These are phyloP conservation scores for Quillaja saponaria DNA, from an alignment of 306 rosid species.

Conservation along the genomic window DNA sequence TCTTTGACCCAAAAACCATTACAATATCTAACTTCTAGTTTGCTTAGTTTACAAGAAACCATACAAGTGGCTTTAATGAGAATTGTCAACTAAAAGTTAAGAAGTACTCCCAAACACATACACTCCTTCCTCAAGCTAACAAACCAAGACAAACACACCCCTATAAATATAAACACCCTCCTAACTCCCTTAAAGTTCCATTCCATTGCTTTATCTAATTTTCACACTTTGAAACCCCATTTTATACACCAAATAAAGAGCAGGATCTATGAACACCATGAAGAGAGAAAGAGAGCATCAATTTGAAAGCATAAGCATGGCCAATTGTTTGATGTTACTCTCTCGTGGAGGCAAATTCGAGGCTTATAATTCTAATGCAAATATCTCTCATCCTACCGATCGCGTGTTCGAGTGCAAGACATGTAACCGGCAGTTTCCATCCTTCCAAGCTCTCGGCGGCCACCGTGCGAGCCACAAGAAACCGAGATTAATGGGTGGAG, in stretches of 20 bases:
- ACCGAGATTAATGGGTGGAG: constrained; percentile 50
- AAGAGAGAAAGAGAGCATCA: constrained; percentile 68
- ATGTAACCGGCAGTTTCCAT: constrained; percentile 74
- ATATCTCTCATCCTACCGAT: constrained; percentile 20
- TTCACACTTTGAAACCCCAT: constrained; percentile 6
- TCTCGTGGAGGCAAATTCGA: constrained; percentile 48
- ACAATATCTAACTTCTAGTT: constrained; percentile 1
- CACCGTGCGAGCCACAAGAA: constrained; percentile 97
- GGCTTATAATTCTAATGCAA: constrained; percentile 15
- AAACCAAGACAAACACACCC: constrained; percentile 2
- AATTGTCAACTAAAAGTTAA: constrained; percentile 38
- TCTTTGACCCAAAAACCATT: neutral
- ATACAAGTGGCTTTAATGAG: constrained; percentile 10
- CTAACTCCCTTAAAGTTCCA: constrained; percentile 34
- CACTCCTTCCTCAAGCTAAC: constrained; percentile 8
- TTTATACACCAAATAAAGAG: too few relatives aligned
- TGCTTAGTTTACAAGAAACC: constrained; percentile 39
- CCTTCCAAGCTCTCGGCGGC: constrained; percentile 96
- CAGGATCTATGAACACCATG: constrained; percentile 35
- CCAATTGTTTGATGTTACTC: constrained; percentile 88
- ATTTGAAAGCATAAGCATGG: constrained; percentile 59
- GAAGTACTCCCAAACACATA: constrained; percentile 30
- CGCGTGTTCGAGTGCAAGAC: constrained; percentile 95
- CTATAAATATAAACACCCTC: constrained; percentile 42
- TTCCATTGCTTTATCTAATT: constrained; percentile 16